Evolutionary conservation across 495 filamentous ascomycete species (phyloP).

Genomic region (Jackrogersella multiformis): DNA sequence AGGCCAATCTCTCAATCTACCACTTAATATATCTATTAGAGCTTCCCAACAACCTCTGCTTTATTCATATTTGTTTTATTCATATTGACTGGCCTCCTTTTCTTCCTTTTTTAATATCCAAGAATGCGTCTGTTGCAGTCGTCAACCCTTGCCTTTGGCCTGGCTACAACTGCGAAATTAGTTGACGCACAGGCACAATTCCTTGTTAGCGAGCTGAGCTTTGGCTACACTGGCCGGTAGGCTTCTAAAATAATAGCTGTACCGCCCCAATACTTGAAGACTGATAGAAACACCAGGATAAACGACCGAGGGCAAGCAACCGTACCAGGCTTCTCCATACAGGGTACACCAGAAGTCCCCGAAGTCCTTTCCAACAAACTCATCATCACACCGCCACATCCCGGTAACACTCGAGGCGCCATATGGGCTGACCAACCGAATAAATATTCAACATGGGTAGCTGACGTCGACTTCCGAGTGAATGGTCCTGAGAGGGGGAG

Average conservation of each 20-base stretch:
- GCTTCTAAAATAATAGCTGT: constrained; percentile 32
- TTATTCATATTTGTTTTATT: constrained; percentile 10
- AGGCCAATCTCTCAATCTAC: constrained; percentile 7
- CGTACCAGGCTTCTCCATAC: constrained; percentile 67
- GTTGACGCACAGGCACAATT: constrained; percentile 68
- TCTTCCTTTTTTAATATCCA: too few relatives aligned
- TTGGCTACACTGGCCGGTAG: constrained; percentile 76
- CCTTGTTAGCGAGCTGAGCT: constrained; percentile 72
- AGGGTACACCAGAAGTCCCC: constrained; percentile 75
- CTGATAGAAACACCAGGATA: constrained; percentile 47
- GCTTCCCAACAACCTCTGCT: not conserved
- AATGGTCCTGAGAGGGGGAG: constrained; percentile 84
- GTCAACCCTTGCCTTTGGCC: constrained; percentile 54
- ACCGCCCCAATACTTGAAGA: constrained; percentile 16
- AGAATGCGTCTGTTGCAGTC: constrained; percentile 54
- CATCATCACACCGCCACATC: constrained; percentile 87
- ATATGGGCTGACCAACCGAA: constrained; percentile 78
- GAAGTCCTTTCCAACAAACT: constrained; percentile 88
- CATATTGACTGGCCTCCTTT: too few relatives aligned
- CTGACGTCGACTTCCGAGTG: constrained; percentile 86
- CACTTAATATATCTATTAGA: constrained; percentile 11
- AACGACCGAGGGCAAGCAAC: constrained; percentile 48
- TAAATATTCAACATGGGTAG: constrained; percentile 73
- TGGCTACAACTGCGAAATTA: constrained; percentile 55
- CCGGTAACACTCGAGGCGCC: constrained; percentile 85